These are phyloP conservation scores for Lentithecium fluviatile DNA, from an alignment of 495 filamentous ascomycete species.

Conservation along the genomic window DNA sequence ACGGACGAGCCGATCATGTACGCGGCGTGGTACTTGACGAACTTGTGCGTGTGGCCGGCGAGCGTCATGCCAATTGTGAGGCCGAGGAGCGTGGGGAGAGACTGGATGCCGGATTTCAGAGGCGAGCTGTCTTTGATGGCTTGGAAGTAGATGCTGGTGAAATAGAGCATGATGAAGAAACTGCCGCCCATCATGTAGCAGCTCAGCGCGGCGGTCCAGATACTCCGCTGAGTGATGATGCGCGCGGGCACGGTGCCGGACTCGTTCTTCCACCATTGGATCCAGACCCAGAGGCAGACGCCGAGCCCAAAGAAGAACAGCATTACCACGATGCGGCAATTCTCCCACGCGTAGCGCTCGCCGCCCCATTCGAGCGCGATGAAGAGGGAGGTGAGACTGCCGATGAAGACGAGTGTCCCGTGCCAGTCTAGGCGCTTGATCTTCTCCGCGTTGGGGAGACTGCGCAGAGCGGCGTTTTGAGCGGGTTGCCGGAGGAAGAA, in stretches of 20 bases:
- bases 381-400: slow-evolving; percentile 30
- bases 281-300: slow-evolving; percentile 18
- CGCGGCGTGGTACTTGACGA: slow-evolving; percentile 72
- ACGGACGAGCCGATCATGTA: slow-evolving; percentile 43
- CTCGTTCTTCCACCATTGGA: slow-evolving; percentile 26
- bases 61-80: slow-evolving; percentile 62
- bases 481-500: slow-evolving; percentile 46
- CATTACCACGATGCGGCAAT: slow-evolving; percentile 47
- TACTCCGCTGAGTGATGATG: slow-evolving; percentile 22
- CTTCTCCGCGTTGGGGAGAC: slow-evolving; percentile 39
- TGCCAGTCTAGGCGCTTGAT: slow-evolving; percentile 35
- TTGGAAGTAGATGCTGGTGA: slow-evolving; percentile 43
- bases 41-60: slow-evolving; percentile 59
- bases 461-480: slow-evolving; percentile 37
- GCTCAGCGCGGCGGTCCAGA: slow-evolving; percentile 41
- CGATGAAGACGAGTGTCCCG: slow-evolving; percentile 35
- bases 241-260: slow-evolving; percentile 29
- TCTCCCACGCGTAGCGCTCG: slow-evolving; percentile 36
- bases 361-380: slow-evolving; percentile 40
- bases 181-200: slow-evolving; percentile 26
- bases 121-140: slow-evolving; percentile 24
- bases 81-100: slow-evolving; percentile 34
- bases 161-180: slow-evolving; percentile 34
- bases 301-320: slow-evolving; percentile 46
- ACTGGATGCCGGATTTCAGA: slow-evolving; percentile 34